These are phyloP conservation scores for Papiliotrema fonsecae DNA, from an alignment of 1,284 basidiomycete genomes.

Conservation along the genomic window DNA sequence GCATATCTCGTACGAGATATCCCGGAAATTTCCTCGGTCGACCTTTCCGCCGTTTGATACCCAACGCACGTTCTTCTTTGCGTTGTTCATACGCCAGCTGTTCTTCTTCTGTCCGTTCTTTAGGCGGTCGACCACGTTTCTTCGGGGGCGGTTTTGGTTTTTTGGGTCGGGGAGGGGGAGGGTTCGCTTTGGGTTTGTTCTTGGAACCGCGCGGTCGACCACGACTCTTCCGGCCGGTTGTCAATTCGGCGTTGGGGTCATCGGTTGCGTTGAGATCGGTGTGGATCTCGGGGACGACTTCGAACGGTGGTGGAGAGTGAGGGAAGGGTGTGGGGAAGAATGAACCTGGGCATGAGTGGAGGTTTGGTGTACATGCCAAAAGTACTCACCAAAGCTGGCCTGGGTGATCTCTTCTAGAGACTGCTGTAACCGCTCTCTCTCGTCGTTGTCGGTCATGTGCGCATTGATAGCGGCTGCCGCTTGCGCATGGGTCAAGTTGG, in stretches of 20 bases:
- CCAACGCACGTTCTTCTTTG: constrained; percentile 26
- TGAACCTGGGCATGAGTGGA: constrained; percentile 8
- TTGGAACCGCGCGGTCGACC: constrained; percentile 43
- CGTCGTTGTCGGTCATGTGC: constrained; percentile 24
- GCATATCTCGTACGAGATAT: constrained; percentile 42
- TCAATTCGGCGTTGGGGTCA: neutral
- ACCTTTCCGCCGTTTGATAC: constrained; percentile 33
- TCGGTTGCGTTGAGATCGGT: neutral
- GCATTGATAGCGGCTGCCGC: constrained; percentile 26
- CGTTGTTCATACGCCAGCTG: constrained; percentile 27
- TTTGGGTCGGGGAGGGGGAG: constrained; percentile 6
- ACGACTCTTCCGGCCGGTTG: constrained; percentile 23
- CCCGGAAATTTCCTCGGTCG: constrained; percentile 43
- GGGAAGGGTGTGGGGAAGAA: constrained; percentile 13
- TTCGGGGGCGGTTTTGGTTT: constrained; percentile 16
- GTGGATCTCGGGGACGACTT: neutral
- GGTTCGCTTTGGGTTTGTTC: constrained; percentile 33
- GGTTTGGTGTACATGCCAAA: neutral
- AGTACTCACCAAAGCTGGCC: constrained; percentile 16
- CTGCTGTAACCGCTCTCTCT: constrained; percentile 31
- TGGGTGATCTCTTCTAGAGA: constrained; percentile 32
- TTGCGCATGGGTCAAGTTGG: constrained; percentile 20
- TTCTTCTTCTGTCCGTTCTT: constrained; percentile 31
- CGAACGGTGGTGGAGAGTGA: constrained; percentile 1
- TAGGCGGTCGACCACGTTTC: constrained; percentile 36